Evolutionary conservation across 192 early-diverging fungal species (phyloP).

Genomic region (Backusella circina): DNA sequence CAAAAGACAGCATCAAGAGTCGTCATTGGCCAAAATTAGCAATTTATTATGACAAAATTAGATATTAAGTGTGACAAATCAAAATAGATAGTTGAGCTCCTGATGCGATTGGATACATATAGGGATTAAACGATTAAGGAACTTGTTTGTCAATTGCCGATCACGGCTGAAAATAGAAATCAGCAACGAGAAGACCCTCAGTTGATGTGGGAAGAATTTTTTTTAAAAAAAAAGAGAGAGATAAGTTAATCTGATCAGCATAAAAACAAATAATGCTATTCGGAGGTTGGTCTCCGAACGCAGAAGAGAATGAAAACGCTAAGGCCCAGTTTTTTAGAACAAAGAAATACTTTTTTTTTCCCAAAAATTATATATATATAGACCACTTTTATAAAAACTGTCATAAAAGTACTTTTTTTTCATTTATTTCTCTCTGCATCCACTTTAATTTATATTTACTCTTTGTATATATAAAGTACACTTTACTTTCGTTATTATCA

Average conservation of each 20-base stretch:
- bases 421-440: background rate
- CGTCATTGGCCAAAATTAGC: background rate
- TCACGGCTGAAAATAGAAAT: background rate
- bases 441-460: background rate
- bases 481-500: background rate
- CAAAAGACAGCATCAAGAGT: conserved; percentile 1
- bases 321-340: background rate
- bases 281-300: background rate
- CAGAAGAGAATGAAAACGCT: background rate
- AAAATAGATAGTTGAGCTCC: background rate
- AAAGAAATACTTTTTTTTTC: background rate
- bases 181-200: background rate
- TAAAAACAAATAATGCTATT: background rate
- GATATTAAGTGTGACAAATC: background rate
- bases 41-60: background rate
- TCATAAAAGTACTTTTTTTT: background rate
- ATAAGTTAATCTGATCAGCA: background rate
- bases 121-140: background rate
- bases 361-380: background rate
- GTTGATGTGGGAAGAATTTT: background rate
- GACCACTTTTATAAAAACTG: background rate
- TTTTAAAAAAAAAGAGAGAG: background rate
- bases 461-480: background rate
- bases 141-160: conserved; percentile 6
- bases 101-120: background rate